A percentile compares a stretch with the other conserved stretches of the same genome.
Conservation (phyloP, 225 moss, liverwort and hornwort species). For the Antitrichia curtipendula region DNA sequence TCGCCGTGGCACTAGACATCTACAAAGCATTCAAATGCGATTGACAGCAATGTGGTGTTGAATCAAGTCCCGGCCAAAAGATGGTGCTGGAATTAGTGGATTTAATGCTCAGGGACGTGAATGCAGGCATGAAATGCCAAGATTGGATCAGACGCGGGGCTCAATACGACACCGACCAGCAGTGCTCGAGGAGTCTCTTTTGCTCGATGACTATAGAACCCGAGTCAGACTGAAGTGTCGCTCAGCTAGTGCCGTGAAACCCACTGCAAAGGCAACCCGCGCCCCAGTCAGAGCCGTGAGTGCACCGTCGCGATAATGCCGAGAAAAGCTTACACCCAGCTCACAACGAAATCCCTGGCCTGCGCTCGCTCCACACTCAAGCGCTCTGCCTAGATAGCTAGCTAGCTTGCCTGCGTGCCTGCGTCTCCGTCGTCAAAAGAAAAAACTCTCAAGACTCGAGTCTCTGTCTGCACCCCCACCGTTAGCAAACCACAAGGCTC, state of each 20-base stretch:
- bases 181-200: background rate
- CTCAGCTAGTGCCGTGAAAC: background rate
- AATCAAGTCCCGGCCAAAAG: background rate
- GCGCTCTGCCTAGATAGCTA: background rate
- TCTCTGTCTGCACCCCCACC: background rate
- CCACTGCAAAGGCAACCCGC: slow-evolving; percentile 1
- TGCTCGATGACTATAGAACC: background rate
- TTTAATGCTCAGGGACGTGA: background rate
- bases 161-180: slow-evolving; percentile 6
- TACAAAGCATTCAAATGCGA: background rate
- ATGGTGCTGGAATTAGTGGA: background rate
- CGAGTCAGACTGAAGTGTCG: background rate
- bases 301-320: slow-evolving; percentile 19
- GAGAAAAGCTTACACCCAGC: slow-evolving; percentile 21
- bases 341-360: background rate
- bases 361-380: background rate
- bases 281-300: background rate
- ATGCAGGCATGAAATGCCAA: background rate
- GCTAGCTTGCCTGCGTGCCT: background rate
- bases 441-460: background rate
- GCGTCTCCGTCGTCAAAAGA: background rate
- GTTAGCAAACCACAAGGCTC: background rate
- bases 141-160: background rate
- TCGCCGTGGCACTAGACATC: background rate
- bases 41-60: background rate